Base-by-base conservation (phyloP, 257 asterid genomes). In the Petunia secreta region DNA sequence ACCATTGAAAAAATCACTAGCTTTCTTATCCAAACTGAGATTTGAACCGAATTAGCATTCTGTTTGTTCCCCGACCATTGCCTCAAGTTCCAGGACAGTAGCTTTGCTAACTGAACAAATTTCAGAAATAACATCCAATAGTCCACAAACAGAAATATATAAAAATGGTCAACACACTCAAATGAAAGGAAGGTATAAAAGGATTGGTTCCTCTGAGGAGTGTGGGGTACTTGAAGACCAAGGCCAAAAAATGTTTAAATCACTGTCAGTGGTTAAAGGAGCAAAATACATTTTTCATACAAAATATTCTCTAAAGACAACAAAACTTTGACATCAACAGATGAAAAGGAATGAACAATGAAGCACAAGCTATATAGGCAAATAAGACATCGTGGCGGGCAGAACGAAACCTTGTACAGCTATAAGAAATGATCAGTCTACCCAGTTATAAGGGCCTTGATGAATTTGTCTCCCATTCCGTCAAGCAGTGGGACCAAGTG, bases 401-500 rank as follows among this genome's bases (percentile, higher is more conserved):
- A 69, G 37, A 16, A 69, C 8, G 38, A 46, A 69, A 69, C 76
- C 10, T 44, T 40, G 0, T 3, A 65, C 10, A 39, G 38, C 5
- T 37, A 41, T 44, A 65, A 9, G 66, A 58, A 25, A 68, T 44
- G 82, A 54, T 46, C 74, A 59, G 63, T 81, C 52, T 83, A 60
- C 76, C 89, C 86, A 58, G 79, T 80, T 75, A 91, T 1, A 79
- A 95, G 96, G 9, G 89, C 77, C 80, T 84, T 87, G 78, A 93
- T 59, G 78, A 93, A 82, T 25, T 78, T 16, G 41, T 89, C 94
- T 75, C 85, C 89, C 76, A 78, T 87, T 54, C 94, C 98, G n/a
- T 92, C 91, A 14, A 82, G 89, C 63, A 7, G 84, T 25, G 88
- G 88, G 60, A 95, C 86, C 90, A 93, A 25, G 81, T 95, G 99